These are phyloP conservation scores for Irpex sp. DNA, from an alignment of 1,284 basidiomycete genomes.

Conservation along the genomic window DNA sequence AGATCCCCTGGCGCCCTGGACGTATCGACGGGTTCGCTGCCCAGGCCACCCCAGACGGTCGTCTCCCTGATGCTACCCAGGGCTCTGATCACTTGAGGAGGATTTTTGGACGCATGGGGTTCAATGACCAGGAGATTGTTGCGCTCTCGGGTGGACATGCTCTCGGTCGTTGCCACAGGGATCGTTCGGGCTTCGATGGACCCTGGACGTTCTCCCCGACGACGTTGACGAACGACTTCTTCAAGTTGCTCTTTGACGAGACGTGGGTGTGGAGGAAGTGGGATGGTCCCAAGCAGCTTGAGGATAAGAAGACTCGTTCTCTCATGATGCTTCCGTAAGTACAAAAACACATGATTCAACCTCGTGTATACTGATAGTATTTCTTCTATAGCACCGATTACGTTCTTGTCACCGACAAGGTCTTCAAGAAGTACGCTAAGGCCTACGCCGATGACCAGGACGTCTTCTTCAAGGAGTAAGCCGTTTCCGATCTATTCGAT, in stretches of 20 bases:
- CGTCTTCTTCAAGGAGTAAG: constrained; percentile 88
- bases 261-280: constrained; percentile 89
- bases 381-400: constrained; percentile 66
- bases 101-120: constrained; percentile 95
- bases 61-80: constrained; percentile 88
- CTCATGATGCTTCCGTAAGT: constrained; percentile 95
- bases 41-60: constrained; percentile 87
- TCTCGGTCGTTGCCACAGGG: constrained; percentile 88
- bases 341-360: neutral
- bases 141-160: constrained; percentile 94
- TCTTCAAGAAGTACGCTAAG: constrained; percentile 83
- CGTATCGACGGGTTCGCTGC: constrained; percentile 79
- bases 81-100: constrained; percentile 85
- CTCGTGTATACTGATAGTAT: neutral
- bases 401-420: constrained; percentile 81
- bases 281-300: constrained; percentile 90
- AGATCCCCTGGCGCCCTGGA: constrained; percentile 86
- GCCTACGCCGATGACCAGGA: constrained; percentile 82
- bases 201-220: constrained; percentile 91
- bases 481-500: constrained; percentile 15
- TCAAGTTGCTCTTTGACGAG: constrained; percentile 84
- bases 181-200: constrained; percentile 85
- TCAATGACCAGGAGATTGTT: constrained; percentile 97
- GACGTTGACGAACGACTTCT: constrained; percentile 90
- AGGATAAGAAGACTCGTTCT: constrained; percentile 85